Conservation (phyloP, 352 stramenopile species). For the Globisporangium paddicum region DNA sequence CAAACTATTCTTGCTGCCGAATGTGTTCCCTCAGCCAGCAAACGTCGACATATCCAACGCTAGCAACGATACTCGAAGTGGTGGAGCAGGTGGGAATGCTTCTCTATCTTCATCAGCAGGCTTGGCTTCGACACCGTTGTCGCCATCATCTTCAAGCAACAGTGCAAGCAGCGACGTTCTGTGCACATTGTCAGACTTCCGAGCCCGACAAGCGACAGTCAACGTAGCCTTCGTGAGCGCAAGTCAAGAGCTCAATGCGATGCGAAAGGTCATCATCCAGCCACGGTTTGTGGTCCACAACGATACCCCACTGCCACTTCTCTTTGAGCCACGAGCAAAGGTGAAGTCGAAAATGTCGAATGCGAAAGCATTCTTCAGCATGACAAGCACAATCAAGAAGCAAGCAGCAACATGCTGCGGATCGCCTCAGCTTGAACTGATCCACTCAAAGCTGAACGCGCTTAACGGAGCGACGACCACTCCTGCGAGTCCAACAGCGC, state of each 20-base stretch:
- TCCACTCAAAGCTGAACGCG: constrained; percentile 68
- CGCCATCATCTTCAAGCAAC: constrained; percentile 11
- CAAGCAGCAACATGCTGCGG: constrained; percentile 39
- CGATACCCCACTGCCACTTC: constrained; percentile 40
- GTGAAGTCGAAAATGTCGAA: constrained; percentile 42
- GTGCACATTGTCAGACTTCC: constrained; percentile 54
- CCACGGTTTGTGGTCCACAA: constrained; percentile 62
- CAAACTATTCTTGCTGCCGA: constrained; percentile 59
- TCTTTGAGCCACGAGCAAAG: constrained; percentile 53
- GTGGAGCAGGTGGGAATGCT: not conserved
- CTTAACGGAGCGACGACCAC: constrained; percentile 44
- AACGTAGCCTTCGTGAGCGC: constrained; percentile 57
- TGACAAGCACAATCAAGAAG: constrained; percentile 43
- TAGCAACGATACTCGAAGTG: constrained; percentile 4
- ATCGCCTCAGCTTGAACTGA: constrained; percentile 57
- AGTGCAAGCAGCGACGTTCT: constrained; percentile 23
- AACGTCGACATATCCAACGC: constrained; percentile 5
- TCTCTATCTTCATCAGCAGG: constrained; percentile 3
- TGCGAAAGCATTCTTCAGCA: constrained; percentile 61
- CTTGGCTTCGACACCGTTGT: constrained; percentile 11
- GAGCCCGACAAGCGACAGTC: constrained; percentile 48
- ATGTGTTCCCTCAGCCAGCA: constrained; percentile 15
- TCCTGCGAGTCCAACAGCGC: constrained; percentile 7
- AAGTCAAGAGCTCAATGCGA: constrained; percentile 32
- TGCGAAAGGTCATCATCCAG: constrained; percentile 61